Evolutionary conservation across 306 rosid genomes (phyloP).

Genomic region (Pyrus betulifolia): DNA sequence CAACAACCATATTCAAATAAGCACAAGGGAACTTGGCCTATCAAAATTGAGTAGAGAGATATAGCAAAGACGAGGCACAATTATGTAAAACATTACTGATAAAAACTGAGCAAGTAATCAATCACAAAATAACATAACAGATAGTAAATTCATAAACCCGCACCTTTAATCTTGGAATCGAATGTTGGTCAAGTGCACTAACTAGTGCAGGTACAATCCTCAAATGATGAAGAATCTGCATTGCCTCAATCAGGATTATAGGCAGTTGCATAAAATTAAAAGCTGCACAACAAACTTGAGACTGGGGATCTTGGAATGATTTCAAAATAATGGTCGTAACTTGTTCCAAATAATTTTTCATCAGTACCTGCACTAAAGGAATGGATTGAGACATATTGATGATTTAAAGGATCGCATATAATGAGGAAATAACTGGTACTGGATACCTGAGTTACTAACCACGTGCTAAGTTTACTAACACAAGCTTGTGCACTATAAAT

Average conservation of each 20-base stretch:
- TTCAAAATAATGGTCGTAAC: background rate
- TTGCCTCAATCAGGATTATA: background rate
- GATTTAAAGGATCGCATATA: background rate
- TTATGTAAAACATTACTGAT: background rate
- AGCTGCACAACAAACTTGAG: conserved; percentile 9
- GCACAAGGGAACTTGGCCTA: background rate
- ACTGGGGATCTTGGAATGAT: conserved; percentile 8
- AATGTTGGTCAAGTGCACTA: background rate
- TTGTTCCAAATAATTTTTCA: conserved; percentile 1
- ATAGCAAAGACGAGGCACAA: background rate
- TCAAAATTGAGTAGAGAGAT: background rate
- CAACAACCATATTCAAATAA: background rate
- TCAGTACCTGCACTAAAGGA: conserved; percentile 3
- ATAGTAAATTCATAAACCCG: background rate
- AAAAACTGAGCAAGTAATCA: background rate
- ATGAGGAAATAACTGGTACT: too few species aligned
- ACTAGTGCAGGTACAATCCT: background rate
- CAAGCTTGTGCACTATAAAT: background rate
- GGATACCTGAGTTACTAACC: background rate
- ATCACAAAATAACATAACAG: background rate
- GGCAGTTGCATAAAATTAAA: conserved; percentile 7
- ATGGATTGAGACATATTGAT: background rate
- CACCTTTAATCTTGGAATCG: background rate
- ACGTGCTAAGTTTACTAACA: background rate
- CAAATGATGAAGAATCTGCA: conserved; percentile 9